Conservation (phyloP, 352 stramenopile species). For the Globisporangium heterothallicum region DNA sequence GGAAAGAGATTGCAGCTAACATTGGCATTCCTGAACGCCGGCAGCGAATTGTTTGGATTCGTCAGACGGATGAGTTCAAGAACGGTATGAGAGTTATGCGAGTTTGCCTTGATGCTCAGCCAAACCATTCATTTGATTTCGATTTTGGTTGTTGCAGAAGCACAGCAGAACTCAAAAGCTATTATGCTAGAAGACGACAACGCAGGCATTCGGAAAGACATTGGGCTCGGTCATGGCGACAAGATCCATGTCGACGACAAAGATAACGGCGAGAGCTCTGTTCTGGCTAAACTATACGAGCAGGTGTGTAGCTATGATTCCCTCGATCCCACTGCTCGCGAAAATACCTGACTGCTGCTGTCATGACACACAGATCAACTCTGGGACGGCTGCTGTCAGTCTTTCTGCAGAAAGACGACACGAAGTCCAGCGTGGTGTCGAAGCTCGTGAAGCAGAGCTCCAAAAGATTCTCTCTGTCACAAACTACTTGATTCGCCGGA, state of each 20-base stretch:
- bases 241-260: conserved; percentile 88
- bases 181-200: conserved; percentile 67
- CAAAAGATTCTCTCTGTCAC: conserved; percentile 81
- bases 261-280: conserved; percentile 67
- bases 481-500: conserved; percentile 72
- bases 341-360: background rate
- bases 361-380: conserved; percentile 60
- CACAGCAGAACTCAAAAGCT: conserved; percentile 55
- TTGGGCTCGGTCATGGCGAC: conserved; percentile 81
- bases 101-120: background rate
- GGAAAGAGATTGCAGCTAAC: conserved; percentile 71
- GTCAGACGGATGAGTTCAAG: conserved; percentile 77
- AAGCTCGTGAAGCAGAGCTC: conserved; percentile 78
- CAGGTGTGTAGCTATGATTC: conserved; percentile 32
- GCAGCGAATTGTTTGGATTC: conserved; percentile 89
- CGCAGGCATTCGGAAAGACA: conserved; percentile 69
- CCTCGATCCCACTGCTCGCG: background rate
- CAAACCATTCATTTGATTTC: conserved; percentile 1
- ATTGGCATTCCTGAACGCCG: conserved; percentile 75
- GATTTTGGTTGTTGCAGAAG: conserved; percentile 31
- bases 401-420: conserved; percentile 79
- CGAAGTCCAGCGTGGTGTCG: conserved; percentile 82
- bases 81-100: conserved; percentile 39
- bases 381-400: conserved; percentile 73
- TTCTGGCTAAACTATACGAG: conserved; percentile 75